Percentiles rank a stretch among this genome's conserved stretches.
phyloP scores from a whole-genome alignment of 495 filamentous ascomycete genomes.

The Annulohypoxylon stygium region DNA sequence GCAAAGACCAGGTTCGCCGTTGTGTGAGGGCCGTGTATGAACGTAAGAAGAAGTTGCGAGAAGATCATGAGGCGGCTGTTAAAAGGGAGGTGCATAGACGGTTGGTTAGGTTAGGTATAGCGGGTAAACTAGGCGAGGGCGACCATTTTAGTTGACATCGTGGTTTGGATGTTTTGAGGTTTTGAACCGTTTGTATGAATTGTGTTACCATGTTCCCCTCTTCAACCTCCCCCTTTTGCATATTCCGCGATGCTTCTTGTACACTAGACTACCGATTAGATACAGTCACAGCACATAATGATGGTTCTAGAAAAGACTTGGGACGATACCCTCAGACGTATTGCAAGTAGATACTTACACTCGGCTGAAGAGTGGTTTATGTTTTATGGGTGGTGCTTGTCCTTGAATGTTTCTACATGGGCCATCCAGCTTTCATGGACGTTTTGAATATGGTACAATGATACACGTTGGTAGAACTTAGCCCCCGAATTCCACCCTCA shows the following conservation, averaged over 20 bases:
- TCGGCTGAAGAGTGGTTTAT: constrained; percentile 39
- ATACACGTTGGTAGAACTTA: constrained; percentile 35
- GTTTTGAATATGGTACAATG: constrained; percentile 45
- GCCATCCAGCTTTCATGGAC: constrained; percentile 23
- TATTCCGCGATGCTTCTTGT: constrained; percentile 14
- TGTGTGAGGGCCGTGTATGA: constrained; percentile 94
- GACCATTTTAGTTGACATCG: constrained; percentile 62
- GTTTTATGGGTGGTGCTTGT: constrained; percentile 36
- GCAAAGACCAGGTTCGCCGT: constrained; percentile 77
- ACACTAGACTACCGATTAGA: constrained; percentile 18
- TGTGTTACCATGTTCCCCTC: background rate
- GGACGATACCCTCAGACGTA: constrained; percentile 17
- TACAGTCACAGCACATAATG: constrained; percentile 10
- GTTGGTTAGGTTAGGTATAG: constrained; percentile 58
- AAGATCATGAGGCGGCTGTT: constrained; percentile 67
- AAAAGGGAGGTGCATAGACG: constrained; percentile 61
- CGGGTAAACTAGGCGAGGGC: constrained; percentile 59
- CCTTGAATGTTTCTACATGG: constrained; percentile 37
- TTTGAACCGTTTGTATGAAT: background rate
- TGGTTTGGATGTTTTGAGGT: background rate
- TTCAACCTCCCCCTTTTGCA: constrained; percentile 1
- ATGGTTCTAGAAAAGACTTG: constrained; percentile 9
- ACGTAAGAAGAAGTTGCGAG: constrained; percentile 79
- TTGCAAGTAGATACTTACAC: constrained; percentile 42
- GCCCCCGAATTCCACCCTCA: constrained; percentile 37